phyloP scores from a whole-genome alignment of 768 basidiomycete species.

The Leccinum pellstonianum region DNA sequence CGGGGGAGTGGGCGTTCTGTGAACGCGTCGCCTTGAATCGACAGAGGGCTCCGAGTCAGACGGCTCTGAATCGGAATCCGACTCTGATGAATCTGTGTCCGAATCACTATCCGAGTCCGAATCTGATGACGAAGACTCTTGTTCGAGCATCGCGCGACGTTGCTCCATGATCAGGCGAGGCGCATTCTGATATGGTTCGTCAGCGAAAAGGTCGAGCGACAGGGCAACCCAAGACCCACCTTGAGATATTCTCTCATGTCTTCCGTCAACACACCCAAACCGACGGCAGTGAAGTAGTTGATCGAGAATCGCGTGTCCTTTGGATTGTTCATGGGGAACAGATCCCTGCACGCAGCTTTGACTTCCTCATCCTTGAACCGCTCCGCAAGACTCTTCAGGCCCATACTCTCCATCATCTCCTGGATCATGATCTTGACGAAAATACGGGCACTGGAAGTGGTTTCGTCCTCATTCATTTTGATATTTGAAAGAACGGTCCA shows the following conservation, averaged over 20 bases:
- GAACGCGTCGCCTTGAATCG: conserved; percentile 26
- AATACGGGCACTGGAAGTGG: conserved; percentile 93
- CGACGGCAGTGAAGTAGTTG: conserved; percentile 98
- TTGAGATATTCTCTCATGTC: conserved; percentile 96
- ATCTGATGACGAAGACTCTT: conserved; percentile 48
- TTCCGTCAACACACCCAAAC: conserved; percentile 87
- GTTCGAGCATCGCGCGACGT: conserved; percentile 82
- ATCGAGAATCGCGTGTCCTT: conserved; percentile 96
- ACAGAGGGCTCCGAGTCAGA: conserved; percentile 39
- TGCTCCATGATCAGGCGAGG: conserved; percentile 93
- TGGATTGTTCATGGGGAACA: conserved; percentile 97
- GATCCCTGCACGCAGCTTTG: conserved; percentile 63
- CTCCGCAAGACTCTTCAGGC: conserved; percentile 80
- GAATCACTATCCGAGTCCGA: conserved; percentile 36
- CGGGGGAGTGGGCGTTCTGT: conserved; percentile 36
- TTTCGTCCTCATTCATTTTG: conserved; percentile 96
- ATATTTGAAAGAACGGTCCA: conserved; percentile 85
- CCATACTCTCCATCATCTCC: conserved; percentile 94
- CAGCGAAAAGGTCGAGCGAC: background rate
- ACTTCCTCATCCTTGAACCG: conserved; percentile 89
- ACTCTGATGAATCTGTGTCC: conserved; percentile 37
- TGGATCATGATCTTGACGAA: conserved; percentile 96
- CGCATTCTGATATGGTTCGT: conserved; percentile 62
- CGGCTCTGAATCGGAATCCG: conserved; percentile 39
- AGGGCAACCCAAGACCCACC: conserved; percentile 42